Evolutionary conservation across 2,329 filamentous ascomycete genomes (phyloP).

Genomic region (Mycosphaerella arachidis): DNA sequence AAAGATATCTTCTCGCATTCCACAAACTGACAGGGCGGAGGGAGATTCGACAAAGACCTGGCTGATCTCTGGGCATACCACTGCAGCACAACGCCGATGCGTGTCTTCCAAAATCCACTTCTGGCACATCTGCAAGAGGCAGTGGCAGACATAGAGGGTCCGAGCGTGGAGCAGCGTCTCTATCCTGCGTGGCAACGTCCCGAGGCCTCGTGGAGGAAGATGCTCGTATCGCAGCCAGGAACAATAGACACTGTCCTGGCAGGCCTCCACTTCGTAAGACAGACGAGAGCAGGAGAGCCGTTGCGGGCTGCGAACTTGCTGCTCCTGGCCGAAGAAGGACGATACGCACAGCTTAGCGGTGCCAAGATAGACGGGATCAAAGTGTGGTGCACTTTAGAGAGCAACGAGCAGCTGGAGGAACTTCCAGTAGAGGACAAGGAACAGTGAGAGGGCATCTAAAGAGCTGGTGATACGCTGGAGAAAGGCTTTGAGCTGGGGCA

Average conservation of each 20-base stretch:
- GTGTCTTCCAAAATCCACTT: background rate
- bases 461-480: too few species aligned
- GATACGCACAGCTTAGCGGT: background rate
- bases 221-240: background rate
- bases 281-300: too few species aligned
- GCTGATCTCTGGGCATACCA: background rate
- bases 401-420: background rate
- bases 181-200: background rate
- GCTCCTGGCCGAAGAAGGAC: background rate
- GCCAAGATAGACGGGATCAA: background rate
- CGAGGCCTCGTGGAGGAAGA: background rate
- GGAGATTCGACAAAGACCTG: background rate
- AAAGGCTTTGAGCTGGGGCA: too few species aligned
- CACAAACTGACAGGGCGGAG: background rate
- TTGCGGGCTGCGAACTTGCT: background rate
- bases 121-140: background rate
- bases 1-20: too few species aligned
- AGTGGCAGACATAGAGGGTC: background rate
- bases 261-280: too few species aligned
- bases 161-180: background rate
- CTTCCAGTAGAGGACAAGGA: background rate
- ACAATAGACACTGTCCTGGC: background rate
- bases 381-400: background rate
- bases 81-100: background rate
- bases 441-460: background rate